Conservation (phyloP, 73 alveolate genomes). For the Tetrahymena borealis region DNA sequence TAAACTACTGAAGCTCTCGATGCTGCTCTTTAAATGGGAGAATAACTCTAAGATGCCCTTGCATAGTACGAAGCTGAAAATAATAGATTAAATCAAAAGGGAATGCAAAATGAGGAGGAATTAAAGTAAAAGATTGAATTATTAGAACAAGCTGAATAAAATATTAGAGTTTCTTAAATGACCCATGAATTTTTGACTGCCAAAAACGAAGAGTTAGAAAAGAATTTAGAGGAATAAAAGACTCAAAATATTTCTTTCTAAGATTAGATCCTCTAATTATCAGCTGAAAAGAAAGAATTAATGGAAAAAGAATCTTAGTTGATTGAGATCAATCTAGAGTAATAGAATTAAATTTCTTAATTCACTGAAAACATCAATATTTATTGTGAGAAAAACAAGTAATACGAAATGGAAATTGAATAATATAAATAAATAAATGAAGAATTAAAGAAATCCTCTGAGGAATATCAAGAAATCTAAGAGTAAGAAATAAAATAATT, state of each 20-base stretch:
- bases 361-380: background rate
- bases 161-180: background rate
- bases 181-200: background rate
- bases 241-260: background rate
- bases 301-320: background rate
- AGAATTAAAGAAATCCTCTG: background rate
- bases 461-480: background rate
- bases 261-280: background rate
- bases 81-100: background rate
- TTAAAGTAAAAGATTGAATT: background rate
- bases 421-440: background rate
- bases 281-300: background rate
- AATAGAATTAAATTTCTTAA: background rate
- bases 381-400: background rate
- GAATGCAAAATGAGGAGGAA: background rate
- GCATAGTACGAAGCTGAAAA: background rate
- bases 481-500: background rate
- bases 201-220: background rate
- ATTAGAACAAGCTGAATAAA: background rate
- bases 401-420: background rate
- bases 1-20: background rate
- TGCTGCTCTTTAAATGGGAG: background rate
- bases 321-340: background rate
- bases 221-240: background rate
- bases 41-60: background rate